Base-by-base conservation (phyloP, 2,329 filamentous ascomycete genomes). In the Diaporthe australafricana region DNA sequence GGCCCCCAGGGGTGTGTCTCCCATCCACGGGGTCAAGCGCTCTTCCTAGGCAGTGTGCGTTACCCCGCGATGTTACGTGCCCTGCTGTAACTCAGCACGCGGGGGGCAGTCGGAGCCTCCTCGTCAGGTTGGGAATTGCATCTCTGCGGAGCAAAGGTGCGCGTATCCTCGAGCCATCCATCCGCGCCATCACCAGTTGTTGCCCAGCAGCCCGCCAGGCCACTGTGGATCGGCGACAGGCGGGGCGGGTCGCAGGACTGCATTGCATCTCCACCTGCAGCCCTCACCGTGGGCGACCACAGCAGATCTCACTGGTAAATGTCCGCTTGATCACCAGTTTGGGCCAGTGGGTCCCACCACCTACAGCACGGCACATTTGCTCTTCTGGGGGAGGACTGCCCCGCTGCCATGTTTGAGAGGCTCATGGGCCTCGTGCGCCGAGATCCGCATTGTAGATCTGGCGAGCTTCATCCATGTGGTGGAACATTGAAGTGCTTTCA, bases 401-500 rank as follows among this genome's bases (percentile, higher is more conserved):
- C 60, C 16, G 40, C 48, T 20, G 16, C 25, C 40, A 17, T 48
- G 60, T 48, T 50, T 63, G 66, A 69, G 66, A 69, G 66, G 66
- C 53, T 50, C 35, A 27, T 69, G 30, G 53, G 53, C 56, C 55
- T 69, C 17, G 12, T 60, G 53, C 68, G 52, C 68, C 62, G 47
- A 53, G 68, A 50, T 47, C 30, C 60, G 32, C 45, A 35, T 66
- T 50, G 57, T 55, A 66, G 57, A 72, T 72, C 72, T 69, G 68
- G 52, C 72, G 72, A 38, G 48, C 65, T 72, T 62, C 70, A 25
- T 35, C 45, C 60, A 73, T 71, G 72, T 69, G 65, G 72, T 73
- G 72, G 72, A 73, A 73, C 72, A 63, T 57, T 72, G 55, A 47
- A 35, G 30, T 65, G 60, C 45, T 38, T 30, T 48, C 60, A 65